Evolutionary conservation across 1,284 basidiomycete genomes (phyloP).

Genomic region (Neonothopanus nambi): DNA sequence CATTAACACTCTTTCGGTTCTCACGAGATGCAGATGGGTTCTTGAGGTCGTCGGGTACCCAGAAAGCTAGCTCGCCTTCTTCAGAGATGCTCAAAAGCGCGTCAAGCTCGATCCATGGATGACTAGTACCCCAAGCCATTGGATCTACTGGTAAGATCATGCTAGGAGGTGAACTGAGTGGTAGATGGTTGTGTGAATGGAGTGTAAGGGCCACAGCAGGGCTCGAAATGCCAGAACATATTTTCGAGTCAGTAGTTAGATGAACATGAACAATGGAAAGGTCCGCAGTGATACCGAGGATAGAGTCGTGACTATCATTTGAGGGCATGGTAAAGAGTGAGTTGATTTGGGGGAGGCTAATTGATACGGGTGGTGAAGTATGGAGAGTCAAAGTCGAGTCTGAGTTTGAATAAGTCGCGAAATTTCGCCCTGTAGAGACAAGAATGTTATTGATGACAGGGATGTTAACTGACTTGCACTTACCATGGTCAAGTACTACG

Average conservation of each 20-base stretch:
- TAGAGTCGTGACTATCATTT: constrained; percentile 48
- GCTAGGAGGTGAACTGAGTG: constrained; percentile 47
- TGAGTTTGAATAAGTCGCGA: constrained; percentile 36
- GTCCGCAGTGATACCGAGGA: constrained; percentile 61
- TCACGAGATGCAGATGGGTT: background rate
- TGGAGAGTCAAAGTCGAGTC: constrained; percentile 25
- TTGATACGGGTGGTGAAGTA: constrained; percentile 36
- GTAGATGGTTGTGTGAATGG: constrained; percentile 47
- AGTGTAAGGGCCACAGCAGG: constrained; percentile 24
- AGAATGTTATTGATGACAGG: background rate
- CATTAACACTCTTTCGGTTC: background rate
- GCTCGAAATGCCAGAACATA: constrained; percentile 33
- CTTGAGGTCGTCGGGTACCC: constrained; percentile 59
- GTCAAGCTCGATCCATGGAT: constrained; percentile 57
- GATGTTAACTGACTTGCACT: background rate
- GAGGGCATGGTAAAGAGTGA: constrained; percentile 67
- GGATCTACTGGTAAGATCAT: constrained; percentile 83
- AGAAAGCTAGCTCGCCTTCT: constrained; percentile 78
- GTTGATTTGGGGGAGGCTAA: constrained; percentile 52
- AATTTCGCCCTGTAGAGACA: constrained; percentile 28
- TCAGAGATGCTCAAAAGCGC: constrained; percentile 76
- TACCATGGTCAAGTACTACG: constrained; percentile 66
- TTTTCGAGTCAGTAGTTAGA: constrained; percentile 28
- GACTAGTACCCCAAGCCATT: constrained; percentile 76
- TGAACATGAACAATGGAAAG: constrained; percentile 53